A percentile compares a stretch with the other conserved stretches of the same genome.
phyloP scores from a whole-genome alignment of 1,284 basidiomycete genomes.

The Heterobasidion occidentale region DNA sequence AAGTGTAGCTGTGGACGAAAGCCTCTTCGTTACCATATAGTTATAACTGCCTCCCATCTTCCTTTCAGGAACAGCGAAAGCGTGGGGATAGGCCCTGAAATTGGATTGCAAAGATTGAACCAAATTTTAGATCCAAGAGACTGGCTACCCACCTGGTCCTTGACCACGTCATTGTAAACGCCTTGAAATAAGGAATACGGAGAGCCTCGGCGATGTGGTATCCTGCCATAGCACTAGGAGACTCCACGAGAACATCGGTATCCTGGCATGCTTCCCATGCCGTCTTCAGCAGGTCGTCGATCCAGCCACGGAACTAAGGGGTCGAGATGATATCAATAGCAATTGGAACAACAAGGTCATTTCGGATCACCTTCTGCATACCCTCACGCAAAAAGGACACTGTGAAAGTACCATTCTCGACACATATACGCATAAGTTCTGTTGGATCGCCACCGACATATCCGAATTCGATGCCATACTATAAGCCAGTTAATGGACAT shows the following conservation, averaged over 20 bases:
- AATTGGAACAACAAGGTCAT: background rate
- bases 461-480: conserved; percentile 91
- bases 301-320: conserved; percentile 86
- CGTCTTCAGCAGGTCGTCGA: conserved; percentile 90
- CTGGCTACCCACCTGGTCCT: conserved; percentile 47
- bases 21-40: conserved; percentile 68
- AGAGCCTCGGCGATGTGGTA: conserved; percentile 95
- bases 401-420: conserved; percentile 96
- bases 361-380: conserved; percentile 60
- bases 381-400: conserved; percentile 91
- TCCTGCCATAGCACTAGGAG: conserved; percentile 98
- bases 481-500: conserved; percentile 3
- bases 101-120: conserved; percentile 6
- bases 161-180: conserved; percentile 85
- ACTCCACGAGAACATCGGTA: conserved; percentile 90
- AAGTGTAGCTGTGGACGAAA: background rate
- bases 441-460: conserved; percentile 96
- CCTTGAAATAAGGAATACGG: conserved; percentile 87
- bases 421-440: conserved; percentile 90
- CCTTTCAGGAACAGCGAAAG: conserved; percentile 92
- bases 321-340: conserved; percentile 5
- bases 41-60: conserved; percentile 97
- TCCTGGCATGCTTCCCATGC: conserved; percentile 95
- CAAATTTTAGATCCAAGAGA: conserved; percentile 3
- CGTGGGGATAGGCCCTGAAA: conserved; percentile 87